Percentiles rank a stretch among this genome's conserved stretches.
Evolutionary conservation across 129 eudicot species (phyloP).

Genomic region (Mikania micrantha): DNA sequence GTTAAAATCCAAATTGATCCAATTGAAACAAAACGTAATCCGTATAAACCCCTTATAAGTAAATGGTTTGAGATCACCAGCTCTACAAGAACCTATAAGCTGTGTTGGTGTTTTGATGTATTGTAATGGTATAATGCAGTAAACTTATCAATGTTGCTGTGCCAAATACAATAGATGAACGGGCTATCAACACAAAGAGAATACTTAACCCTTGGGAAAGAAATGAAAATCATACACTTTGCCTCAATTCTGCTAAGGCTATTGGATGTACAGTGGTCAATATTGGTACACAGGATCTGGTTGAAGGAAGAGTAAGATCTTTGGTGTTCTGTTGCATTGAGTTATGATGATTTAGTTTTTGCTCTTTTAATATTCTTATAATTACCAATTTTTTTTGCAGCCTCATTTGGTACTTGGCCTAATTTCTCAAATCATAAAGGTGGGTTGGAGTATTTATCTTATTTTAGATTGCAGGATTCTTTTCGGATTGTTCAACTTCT

Average conservation of each 20-base stretch:
- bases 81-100: neutral
- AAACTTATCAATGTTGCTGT: constrained; percentile 96
- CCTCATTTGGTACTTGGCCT: constrained; percentile 89
- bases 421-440: constrained; percentile 93
- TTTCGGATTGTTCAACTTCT: neutral
- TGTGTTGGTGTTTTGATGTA: constrained; percentile 12
- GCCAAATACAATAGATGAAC: constrained; percentile 84
- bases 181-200: constrained; percentile 85
- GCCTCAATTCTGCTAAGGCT: constrained; percentile 98
- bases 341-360: neutral
- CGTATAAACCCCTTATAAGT: neutral
- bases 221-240: constrained; percentile 90
- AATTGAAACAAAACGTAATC: neutral
- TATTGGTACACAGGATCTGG: constrained; percentile 82
- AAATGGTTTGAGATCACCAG: constrained; percentile 1
- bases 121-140: constrained; percentile 42
- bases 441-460: constrained; percentile 21
- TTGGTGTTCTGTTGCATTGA: neutral
- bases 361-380: constrained; percentile 1
- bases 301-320: constrained; percentile 81
- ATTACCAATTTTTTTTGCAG: constrained; percentile 35
- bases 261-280: constrained; percentile 96
- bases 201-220: constrained; percentile 97
- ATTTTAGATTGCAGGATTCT: neutral
- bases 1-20: neutral